Conservation (phyloP, 106 monocot genomes). For the Agapanthus africanus region DNA sequence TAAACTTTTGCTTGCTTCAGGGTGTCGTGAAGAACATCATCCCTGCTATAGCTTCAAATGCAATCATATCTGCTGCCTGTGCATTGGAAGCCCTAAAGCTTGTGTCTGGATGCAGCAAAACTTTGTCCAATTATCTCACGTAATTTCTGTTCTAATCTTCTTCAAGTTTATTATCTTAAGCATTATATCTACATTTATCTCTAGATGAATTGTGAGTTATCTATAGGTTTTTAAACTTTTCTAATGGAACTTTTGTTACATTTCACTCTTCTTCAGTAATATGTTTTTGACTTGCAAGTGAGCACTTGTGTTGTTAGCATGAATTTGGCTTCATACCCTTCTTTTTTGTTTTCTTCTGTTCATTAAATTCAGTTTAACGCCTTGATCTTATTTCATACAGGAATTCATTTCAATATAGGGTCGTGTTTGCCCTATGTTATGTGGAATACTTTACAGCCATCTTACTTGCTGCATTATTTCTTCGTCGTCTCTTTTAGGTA, state of each 20-base stretch:
- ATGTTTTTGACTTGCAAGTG: neutral
- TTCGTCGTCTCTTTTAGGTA: conserved; percentile 26
- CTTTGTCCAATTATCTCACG: conserved; percentile 94
- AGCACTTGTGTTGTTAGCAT: neutral
- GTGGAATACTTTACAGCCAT: neutral
- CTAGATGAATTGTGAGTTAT: too few species aligned
- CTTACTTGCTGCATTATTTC: neutral
- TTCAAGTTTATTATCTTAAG: neutral
- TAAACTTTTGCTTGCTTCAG: conserved; percentile 24
- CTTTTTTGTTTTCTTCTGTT: too few species aligned
- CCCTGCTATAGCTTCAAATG: conserved; percentile 99
- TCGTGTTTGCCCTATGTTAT: neutral
- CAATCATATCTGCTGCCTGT: conserved; percentile 93
- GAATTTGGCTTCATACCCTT: neutral
- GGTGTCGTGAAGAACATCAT: conserved; percentile 99
- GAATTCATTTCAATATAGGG: neutral
- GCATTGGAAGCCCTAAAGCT: conserved; percentile 91
- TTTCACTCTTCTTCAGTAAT: neutral
- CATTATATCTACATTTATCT: neutral
- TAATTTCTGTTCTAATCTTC: conserved; percentile 27
- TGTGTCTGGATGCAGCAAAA: conserved; percentile 96
- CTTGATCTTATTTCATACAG: neutral
- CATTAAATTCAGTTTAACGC: neutral
- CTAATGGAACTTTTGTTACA: too few species aligned
- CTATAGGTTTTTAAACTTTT: too few species aligned